Evolutionary conservation across 495 filamentous ascomycete species (phyloP).

Genomic region (Penicillium herquei): DNA sequence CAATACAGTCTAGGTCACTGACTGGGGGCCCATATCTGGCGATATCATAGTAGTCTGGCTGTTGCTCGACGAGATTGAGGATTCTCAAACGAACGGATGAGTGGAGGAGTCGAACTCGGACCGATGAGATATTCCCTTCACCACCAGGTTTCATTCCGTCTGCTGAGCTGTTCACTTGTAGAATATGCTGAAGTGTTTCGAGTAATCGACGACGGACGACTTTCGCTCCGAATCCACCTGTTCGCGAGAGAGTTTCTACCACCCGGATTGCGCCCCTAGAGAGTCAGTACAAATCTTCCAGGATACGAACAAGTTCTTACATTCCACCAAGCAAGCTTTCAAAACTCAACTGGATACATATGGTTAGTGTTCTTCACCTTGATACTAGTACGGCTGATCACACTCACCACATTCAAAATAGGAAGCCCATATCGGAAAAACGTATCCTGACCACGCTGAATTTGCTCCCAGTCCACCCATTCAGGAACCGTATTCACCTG

Average conservation of each 20-base stretch:
- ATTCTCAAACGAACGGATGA: constrained; percentile 68
- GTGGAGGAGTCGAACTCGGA: constrained; percentile 75
- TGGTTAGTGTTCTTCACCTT: not conserved
- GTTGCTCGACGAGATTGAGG: constrained; percentile 50
- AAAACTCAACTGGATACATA: constrained; percentile 30
- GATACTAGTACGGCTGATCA: not conserved
- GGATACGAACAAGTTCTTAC: constrained; percentile 9
- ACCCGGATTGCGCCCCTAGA: constrained; percentile 54
- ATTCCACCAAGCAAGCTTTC: constrained; percentile 44
- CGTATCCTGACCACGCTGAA: constrained; percentile 58
- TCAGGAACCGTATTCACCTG: constrained; percentile 67
- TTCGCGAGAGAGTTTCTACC: constrained; percentile 73
- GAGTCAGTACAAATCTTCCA: not conserved
- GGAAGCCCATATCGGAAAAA: constrained; percentile 73
- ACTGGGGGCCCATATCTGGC: constrained; percentile 63
- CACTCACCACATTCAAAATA: constrained; percentile 48
- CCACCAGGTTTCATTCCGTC: constrained; percentile 68
- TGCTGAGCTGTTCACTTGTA: constrained; percentile 64
- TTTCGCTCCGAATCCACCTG: constrained; percentile 72
- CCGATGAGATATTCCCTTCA: constrained; percentile 62
- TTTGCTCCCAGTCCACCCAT: constrained; percentile 84
- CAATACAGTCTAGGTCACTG: constrained; percentile 72
- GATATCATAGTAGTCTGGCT: constrained; percentile 63
- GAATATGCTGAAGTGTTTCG: constrained; percentile 74
- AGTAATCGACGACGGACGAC: constrained; percentile 68